phyloP scores from a whole-genome alignment of 2,329 filamentous ascomycete species.

The Ophiocordyceps sinensis region DNA sequence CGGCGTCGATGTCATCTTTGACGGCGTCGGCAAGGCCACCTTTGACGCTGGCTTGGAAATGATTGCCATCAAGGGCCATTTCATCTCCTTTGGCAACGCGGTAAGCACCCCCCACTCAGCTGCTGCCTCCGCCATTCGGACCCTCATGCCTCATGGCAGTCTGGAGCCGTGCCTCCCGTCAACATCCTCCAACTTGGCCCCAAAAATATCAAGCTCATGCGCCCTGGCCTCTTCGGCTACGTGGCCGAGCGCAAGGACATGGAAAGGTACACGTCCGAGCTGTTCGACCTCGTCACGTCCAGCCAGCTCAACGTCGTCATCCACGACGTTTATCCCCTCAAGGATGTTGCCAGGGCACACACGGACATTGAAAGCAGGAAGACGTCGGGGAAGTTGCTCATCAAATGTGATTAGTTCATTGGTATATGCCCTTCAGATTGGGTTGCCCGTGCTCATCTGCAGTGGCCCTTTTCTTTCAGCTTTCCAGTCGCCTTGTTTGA shows the following conservation, averaged over 20 bases:
- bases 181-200: slow-evolving; percentile 38
- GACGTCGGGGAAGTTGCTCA: slow-evolving; percentile 70
- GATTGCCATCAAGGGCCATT: slow-evolving; percentile 60
- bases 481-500: neutral
- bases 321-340: slow-evolving; percentile 63
- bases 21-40: slow-evolving; percentile 73
- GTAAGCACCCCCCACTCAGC: slow-evolving; percentile 22
- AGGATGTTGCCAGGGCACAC: slow-evolving; percentile 59
- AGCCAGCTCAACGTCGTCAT: slow-evolving; percentile 59
- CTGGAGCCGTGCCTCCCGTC: slow-evolving; percentile 61
- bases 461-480: neutral
- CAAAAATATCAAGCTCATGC: slow-evolving; percentile 65
- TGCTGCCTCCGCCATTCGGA: neutral
- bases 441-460: neutral
- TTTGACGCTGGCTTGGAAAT: slow-evolving; percentile 67
- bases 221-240: slow-evolving; percentile 63
- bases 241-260: slow-evolving; percentile 55
- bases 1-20: slow-evolving; percentile 67
- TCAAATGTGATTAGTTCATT: slow-evolving; percentile 40
- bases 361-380: slow-evolving; percentile 66
- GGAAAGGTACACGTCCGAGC: slow-evolving; percentile 52
- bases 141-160: slow-evolving; percentile 18
- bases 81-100: slow-evolving; percentile 73
- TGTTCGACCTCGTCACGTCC: slow-evolving; percentile 57
- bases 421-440: neutral